Evolutionary conservation across 2,329 filamentous ascomycete species (phyloP).

Genomic region (Paracorniculantispora psalliotae): DNA sequence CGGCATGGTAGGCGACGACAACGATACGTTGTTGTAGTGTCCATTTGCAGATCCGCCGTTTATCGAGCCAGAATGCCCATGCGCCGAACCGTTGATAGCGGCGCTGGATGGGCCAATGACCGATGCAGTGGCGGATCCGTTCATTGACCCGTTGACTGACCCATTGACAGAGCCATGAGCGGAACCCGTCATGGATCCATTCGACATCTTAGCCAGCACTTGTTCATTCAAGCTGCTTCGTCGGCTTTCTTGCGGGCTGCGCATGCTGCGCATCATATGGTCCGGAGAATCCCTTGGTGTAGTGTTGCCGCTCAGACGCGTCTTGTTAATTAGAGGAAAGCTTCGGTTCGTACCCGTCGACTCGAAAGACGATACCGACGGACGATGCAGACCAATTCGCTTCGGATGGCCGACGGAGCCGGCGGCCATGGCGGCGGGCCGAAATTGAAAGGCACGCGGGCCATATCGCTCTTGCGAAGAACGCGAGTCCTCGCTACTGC

Average conservation of each 20-base stretch:
- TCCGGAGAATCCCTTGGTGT: slow-evolving; percentile 48
- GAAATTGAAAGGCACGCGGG: slow-evolving; percentile 13
- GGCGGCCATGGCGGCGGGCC: neutral
- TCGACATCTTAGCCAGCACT: neutral
- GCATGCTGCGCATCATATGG: slow-evolving; percentile 32
- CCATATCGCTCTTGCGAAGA: slow-evolving; percentile 11
- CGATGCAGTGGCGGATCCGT: neutral
- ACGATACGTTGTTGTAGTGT: slow-evolving; percentile 28
- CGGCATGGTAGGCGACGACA: slow-evolving; percentile 37
- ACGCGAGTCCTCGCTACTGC: slow-evolving; percentile 18
- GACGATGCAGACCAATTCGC: slow-evolving; percentile 39
- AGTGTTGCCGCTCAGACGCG: slow-evolving; percentile 41
- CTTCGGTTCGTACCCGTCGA: slow-evolving; percentile 56
- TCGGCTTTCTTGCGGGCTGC: neutral
- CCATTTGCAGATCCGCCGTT: slow-evolving; percentile 19
- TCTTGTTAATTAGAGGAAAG: slow-evolving; percentile 55
- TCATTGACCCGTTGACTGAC: slow-evolving; percentile 1
- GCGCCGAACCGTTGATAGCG: neutral
- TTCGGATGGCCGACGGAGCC: neutral
- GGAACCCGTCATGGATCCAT: neutral
- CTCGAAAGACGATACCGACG: slow-evolving; percentile 52
- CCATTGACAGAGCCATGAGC: neutral
- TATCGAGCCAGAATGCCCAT: neutral
- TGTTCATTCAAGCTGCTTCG: slow-evolving; percentile 10
- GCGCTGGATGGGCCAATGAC: neutral